Base-by-base conservation (phyloP, 2,329 filamentous ascomycete genomes). In the Colletotrichum scovillei region DNA sequence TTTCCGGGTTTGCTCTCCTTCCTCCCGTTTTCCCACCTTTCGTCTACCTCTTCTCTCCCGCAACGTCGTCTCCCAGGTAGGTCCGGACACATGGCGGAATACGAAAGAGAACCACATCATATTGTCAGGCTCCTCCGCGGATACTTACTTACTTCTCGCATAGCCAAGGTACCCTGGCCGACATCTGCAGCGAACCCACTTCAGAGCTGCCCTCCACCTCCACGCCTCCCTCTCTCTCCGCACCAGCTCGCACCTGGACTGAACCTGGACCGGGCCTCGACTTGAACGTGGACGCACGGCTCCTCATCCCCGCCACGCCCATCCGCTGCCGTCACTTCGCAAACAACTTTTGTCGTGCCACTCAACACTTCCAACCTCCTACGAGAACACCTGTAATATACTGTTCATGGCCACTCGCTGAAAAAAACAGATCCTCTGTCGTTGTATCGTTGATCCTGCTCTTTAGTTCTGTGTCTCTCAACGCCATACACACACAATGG, bases 401-500 rank as follows among this genome's bases (percentile, higher is more conserved):
- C 55, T 28, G 57, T 46, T 30, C 68, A 74, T 74, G 72, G 68
- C 68, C 72, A 63, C 67, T 72, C 53, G 52, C 59, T 74, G 58
- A 74, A 38, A 52, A 49, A 49, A 22, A 22, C 12, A n/a, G 22
- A 19, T 35, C n/a, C 24, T 19, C 14, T 65, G 35, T 70, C n/a
- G 22, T 58, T 75, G 66, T 73, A 65, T 59, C 69, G 66, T 74
- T 56, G 63, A 57, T 57, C n/a, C 49, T 57, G 52, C 60, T 46
- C 24, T 69, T 58, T 67, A 56, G 35, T 38, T 62, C 38, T 32
- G 64, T 74, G 67, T 73, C 71, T 76, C 76, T 75, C 75, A 72
- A 64, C 72, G 53, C 46, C 60, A 53, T 24, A n/a, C 65, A 49
- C 30, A 53, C 67, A 73, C 76, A 75, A 86, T 86, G 84, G 82